Evolutionary conservation across 208 protist genomes (phyloP).

Genomic region (Acanthamoeba royreba): DNA sequence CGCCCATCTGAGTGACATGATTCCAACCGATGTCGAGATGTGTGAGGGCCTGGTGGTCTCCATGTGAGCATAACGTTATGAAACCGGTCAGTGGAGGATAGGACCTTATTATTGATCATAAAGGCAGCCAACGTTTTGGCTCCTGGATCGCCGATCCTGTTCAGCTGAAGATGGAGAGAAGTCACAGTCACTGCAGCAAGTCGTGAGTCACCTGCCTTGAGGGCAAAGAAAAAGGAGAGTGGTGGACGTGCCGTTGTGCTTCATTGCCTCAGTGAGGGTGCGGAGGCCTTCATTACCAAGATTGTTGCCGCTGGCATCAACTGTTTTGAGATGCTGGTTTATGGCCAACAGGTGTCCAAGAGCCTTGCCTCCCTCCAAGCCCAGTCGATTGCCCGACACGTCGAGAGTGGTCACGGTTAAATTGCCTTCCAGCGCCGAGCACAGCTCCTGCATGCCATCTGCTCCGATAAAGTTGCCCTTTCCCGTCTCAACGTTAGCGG

Average conservation of each 20-base stretch:
- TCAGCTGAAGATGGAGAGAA: neutral
- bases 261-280: neutral
- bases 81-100: neutral
- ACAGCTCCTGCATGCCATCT: neutral
- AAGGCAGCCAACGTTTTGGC: conserved; percentile 55
- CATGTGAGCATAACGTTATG: neutral
- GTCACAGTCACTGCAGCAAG: neutral
- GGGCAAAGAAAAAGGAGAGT: neutral
- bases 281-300: neutral
- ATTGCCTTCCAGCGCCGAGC: conserved; percentile 21
- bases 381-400: conserved; percentile 86
- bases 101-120: neutral
- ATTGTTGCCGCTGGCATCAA: conserved; percentile 4
- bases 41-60: neutral
- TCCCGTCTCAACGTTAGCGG: neutral
- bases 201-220: neutral
- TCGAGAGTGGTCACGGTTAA: conserved; percentile 58
- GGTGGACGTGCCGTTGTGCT: neutral
- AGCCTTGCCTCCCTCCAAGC: neutral
- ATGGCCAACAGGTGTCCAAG: neutral
- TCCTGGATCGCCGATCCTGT: conserved; percentile 80
- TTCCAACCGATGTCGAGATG: conserved; percentile 29
- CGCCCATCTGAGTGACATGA: conserved; percentile 1
- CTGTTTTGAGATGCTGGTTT: neutral
- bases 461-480: neutral